These are phyloP conservation scores for Vaccinium corymbosum DNA, from an alignment of 148 eudicot species.

Conservation along the genomic window DNA sequence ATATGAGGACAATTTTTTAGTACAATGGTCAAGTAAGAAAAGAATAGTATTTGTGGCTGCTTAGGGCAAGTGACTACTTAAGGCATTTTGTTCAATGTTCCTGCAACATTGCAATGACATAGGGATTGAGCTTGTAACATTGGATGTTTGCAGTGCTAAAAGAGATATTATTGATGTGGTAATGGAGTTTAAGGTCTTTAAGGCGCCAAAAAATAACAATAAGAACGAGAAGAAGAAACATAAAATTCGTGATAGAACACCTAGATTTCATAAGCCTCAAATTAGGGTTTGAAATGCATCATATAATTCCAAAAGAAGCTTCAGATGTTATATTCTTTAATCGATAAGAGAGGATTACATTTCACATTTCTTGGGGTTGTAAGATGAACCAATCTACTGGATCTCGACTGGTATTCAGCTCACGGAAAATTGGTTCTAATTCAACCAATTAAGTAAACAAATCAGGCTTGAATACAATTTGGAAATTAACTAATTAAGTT, in stretches of 20 bases:
- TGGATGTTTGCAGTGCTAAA: background rate
- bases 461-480: background rate
- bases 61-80: background rate
- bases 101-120: background rate
- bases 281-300: background rate
- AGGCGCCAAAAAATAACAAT: background rate
- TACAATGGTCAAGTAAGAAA: background rate
- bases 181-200: background rate
- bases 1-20: background rate
- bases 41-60: background rate
- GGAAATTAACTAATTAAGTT: background rate
- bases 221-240: background rate
- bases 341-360: background rate
- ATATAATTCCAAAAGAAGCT: background rate
- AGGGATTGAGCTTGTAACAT: background rate
- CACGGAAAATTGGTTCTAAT: background rate
- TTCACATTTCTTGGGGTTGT: background rate
- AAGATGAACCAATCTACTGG: background rate
- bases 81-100: background rate
- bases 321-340: background rate
- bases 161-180: background rate
- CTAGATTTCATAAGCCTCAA: background rate
- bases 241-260: background rate
- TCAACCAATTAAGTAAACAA: background rate
- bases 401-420: background rate